Conservation (phyloP, 805 yeast genomes). For the Saccharomyces mikatae region DNA sequence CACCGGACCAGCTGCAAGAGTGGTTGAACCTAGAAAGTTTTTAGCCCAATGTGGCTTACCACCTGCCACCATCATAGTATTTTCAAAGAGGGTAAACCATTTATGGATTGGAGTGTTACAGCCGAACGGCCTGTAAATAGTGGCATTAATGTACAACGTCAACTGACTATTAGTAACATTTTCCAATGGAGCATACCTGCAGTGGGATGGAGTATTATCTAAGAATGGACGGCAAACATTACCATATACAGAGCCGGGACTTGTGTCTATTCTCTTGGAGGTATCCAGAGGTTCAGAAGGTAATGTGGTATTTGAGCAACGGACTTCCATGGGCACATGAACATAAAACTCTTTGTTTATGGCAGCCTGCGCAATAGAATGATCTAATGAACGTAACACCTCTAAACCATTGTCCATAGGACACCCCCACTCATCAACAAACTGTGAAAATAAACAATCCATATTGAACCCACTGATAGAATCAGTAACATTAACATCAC, state of each 20-base stretch:
- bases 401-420: slow-evolving; percentile 75
- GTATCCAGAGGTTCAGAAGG: slow-evolving; percentile 39
- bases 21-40: slow-evolving; percentile 64
- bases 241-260: slow-evolving; percentile 78
- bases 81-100: slow-evolving; percentile 84
- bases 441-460: slow-evolving; percentile 93
- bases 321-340: slow-evolving; percentile 91
- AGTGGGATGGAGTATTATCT: slow-evolving; percentile 63
- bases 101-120: slow-evolving; percentile 61
- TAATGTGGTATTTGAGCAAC: slow-evolving; percentile 79
- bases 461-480: slow-evolving; percentile 85
- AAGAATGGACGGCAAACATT: slow-evolving; percentile 73
- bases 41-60: slow-evolving; percentile 99
- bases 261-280: slow-evolving; percentile 39
- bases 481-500: slow-evolving; percentile 60
- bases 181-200: slow-evolving; percentile 44
- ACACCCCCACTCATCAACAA: slow-evolving; percentile 95
- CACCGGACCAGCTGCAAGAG: slow-evolving; percentile 26
- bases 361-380: slow-evolving; percentile 55
- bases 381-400: slow-evolving; percentile 55
- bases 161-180: slow-evolving; percentile 60
- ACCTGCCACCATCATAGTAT: slow-evolving; percentile 62
- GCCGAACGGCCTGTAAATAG: slow-evolving; percentile 91
- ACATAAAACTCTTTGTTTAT: slow-evolving; percentile 60
- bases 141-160: slow-evolving; percentile 83